Base-by-base conservation (phyloP, 2,329 filamentous ascomycete species). In the Sporothrix brasiliensis region DNA sequence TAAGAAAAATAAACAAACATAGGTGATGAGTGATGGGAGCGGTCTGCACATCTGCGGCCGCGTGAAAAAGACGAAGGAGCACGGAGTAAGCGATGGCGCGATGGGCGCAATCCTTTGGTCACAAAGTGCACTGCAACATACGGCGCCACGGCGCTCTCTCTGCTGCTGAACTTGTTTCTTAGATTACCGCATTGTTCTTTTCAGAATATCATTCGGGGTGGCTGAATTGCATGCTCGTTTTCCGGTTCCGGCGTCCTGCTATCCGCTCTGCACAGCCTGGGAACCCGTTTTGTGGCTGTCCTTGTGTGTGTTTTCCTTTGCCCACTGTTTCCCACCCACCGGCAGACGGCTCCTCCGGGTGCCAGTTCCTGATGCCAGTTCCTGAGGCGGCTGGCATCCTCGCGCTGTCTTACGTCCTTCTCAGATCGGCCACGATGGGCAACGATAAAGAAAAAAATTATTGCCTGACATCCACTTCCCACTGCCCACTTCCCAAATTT, bases 341-440 rank as follows among this genome's bases (percentile, higher is more conserved):
- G 11, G 49, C 67, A 68, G 67, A 19, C 41, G 67, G 67, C 52
- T 49, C 21, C 41, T 50, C 67, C 52, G 52, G 53, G 16, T 9
- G 14, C 2, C 7, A 14, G 39, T 30, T 47, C 39, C 67, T 50
- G 24, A 1, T 9, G 14, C 2, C 7, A 14, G 39, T 30, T 47
- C 39, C 67, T 50, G 24, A 1, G 24, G 21, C 49, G 52, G 53
- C 41, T 50, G 27, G 53, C 53, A 65, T 65, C 61, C 14, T 65
- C 24, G n/a, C 44, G 47, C 16, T 21, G 9, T n/a, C 54, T 21
- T 13, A 16, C n/a, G 11, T n/a, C 39, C 4, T 44, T 60, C 24
- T 34, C 34, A 34, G 34, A 34, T 34, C 6, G 34, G 3, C 6
- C 34, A 34, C 34, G 34, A 2, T 34, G 34, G 34, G 27, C 27